Evolutionary conservation across 2,329 filamentous ascomycete genomes (phyloP), one percentile per base, ranked within the genome.

Genomic region (Aspergillus puulaauensis): DNA sequence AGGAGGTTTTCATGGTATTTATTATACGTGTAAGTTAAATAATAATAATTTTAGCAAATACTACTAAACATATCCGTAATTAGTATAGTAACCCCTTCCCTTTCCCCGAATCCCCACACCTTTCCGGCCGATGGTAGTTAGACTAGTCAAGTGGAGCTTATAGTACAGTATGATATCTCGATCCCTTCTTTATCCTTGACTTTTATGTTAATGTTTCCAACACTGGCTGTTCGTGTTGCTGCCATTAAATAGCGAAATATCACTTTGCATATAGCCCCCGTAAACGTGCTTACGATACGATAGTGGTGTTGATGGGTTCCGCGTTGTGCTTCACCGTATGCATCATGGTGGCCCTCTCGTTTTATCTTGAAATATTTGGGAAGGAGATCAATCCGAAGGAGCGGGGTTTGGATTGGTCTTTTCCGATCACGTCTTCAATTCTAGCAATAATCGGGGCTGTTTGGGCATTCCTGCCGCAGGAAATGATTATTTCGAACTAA

Each of bases 311-410:
- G 61, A 87, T 98, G 77, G 93, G 95, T 12, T 91, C 90, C 40
- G 89, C 92, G 3, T 83, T 96, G 15, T 97, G 93, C 77, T 96
- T 96, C 67, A 91, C 90, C 17, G 96, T 98, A 64, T 98, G 93
- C 75, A 87, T 98, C 64, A 92, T 96, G 74, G 80, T 99, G 51
- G 95, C 93, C 0, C 79, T 96, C 33, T 83, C 87, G 4, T 98
- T 99, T 71, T 92, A 98, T 70, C 77, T 98, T 56, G 96, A 93
- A 76, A 85, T 98, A 1, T 98, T 96, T 72, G 86, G 87, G 47
- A 82, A 86, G 50, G 87, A 93, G 59, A 85, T 97, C 46, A 77
- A 80, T 1, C 64, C 73, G 1, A 70, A 72, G 21, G 91, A 96
- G 75, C 86, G 84, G 66, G 71, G 84, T 4, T 64, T 90, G 45